Base-by-base conservation (phyloP, 179 eudicot genomes). In the Vitellaria paradoxa region DNA sequence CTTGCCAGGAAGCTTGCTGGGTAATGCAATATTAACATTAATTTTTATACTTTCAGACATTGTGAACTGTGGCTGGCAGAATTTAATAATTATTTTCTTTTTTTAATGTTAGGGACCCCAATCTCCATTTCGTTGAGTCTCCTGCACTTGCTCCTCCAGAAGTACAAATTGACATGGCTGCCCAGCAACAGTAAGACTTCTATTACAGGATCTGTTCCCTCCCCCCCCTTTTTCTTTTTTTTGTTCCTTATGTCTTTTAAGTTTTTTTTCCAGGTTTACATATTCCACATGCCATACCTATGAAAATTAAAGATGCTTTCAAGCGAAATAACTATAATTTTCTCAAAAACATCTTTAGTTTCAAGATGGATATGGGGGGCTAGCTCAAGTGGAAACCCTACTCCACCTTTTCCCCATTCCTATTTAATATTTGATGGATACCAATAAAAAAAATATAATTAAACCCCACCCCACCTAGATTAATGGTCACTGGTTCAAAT, bases 1-100 rank as follows among this genome's bases (percentile, higher is more conserved):
- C 83, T 80, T 52, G 78, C 82, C 61, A 79, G 78, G 74, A 79
- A 79, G 68, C 78, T 79, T 47, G 78, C 82, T 7, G 82, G 82
- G 78, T 79, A 79, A 46, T 24, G 1, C 24, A 26, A 12, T 21
- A 9, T 0, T 6, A 9, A 1, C 12, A 4, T 18, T 42, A 13
- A 24, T 37, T 57, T 68, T 20, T 4, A 3, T 7, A 8, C 21
- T 57, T 68, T 21, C 21, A 3, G 10, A 7, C 15, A 13, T 1
- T 10, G 3, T 55, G 64, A 14, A 23, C 18, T 57, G 12, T 72
- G 61, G 17, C 18, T 72, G 61, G 17, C 18, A 26, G 23, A 52
- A 11, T 21, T 7, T 4, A 18, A 21, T 59, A 6, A 59, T n/a
- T 9, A 23, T 5, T 63, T 37, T 1, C 4, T 37, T 62, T 59